Evolutionary conservation across 257 asterid genomes (phyloP), one percentile per base, ranked within the genome.

Genomic region (Primulina huaijiensis): DNA sequence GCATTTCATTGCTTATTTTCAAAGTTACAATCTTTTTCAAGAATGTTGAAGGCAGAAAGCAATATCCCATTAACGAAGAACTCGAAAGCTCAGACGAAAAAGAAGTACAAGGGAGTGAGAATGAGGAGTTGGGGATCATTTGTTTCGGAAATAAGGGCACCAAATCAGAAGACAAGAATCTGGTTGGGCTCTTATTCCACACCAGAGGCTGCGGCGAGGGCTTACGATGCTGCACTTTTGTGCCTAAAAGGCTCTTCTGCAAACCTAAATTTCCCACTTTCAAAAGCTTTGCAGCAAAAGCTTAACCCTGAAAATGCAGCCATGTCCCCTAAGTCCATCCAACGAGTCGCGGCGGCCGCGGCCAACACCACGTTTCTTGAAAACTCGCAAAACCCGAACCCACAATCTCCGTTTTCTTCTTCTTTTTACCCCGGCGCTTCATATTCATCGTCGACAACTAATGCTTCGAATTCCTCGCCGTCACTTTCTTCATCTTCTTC

Each of bases 261-360:
- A 57, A 90, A 76, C 75, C 85, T 90, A 46, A 93, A 90, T 71
- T 92, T 92, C 60, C 98, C 97, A 40, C 20, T 70, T 21, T 50
- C 85, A 0, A 31, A 16, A 17, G 21, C 72, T 33, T 19, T 27
- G 19, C 68, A 65, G 25, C 33, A 64, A 12, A 20, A 35, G 3
- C 68, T 67, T 17, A 65, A 58, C 14, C 71, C 63, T 11, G 72
- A 21, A 11, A 33, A 43, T 2, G 7, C 55, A 8, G 29, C 14
- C 10, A 72, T 89, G 85, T 85, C 96, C 14, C 97, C 98, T 1
- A 92, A 92, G 74, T 78, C 92, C 71, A 90, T 92, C 74, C 98
- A 92, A 62, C 80, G 78, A 67, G 46, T 86, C 2, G 97, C 97
- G 0, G 96, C 97, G 0, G 85, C 86, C 0, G 58, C 85, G 0